Percentiles rank a stretch among this genome's conserved stretches.
Evolutionary conservation across 202 grass and related monocot species (phyloP).

Genomic region (Musa balbisiana): DNA sequence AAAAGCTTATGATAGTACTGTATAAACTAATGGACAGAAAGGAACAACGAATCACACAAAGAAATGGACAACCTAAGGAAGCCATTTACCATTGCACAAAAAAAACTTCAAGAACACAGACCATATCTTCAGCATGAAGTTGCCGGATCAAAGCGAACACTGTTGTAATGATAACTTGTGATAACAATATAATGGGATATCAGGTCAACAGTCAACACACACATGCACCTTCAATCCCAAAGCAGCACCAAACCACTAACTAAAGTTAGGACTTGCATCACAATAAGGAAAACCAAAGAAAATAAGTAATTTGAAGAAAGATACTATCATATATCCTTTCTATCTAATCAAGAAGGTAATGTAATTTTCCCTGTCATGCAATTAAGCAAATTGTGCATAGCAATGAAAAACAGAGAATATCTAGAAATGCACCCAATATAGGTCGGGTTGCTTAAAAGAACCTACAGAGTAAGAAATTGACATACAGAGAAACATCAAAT

Average conservation of each 20-base stretch:
- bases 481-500: conserved; percentile 6
- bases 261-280: no score
- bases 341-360: no score
- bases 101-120: neutral
- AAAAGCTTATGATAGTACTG: neutral
- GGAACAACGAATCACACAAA: neutral
- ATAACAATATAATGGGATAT: no score
- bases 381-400: no score
- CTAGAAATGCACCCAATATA: neutral
- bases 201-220: no score
- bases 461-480: neutral
- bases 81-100: neutral
- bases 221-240: no score
- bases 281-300: no score
- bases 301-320: no score
- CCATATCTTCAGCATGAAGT: neutral
- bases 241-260: no score
- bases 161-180: neutral
- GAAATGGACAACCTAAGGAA: neutral
- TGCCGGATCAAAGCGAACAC: neutral
- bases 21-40: neutral
- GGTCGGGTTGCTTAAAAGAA: neutral
- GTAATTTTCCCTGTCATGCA: no score
- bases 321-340: no score
- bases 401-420: no score